Evolutionary conservation across 2,329 filamentous ascomycete species (phyloP), one percentile per base, ranked within the genome.

Genomic region (Epichloe gansuensis): DNA sequence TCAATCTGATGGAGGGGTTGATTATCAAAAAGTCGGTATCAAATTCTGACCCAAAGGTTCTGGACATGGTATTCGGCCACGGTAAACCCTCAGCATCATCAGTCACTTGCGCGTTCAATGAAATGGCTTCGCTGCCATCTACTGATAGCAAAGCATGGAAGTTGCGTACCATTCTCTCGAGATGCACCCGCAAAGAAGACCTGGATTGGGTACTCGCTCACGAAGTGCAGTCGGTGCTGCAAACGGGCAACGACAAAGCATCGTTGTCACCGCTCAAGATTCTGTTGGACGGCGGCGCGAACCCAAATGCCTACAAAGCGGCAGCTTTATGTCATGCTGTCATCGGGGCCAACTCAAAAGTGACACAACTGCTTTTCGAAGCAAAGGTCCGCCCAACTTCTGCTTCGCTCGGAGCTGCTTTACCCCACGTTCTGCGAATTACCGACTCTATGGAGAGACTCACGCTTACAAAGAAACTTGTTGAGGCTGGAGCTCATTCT

Each of bases 371-470:
- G 23, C 60, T 82, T 3, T 69, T 81, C 46, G 61, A 63, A 4
- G 61, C 63, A 35, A 36, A 64, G 56, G 48, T 61, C 53, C 31
- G 59, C 3, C 74, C 72, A 2, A 72, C 53, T 5, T 63, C 72
- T 0, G 60, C 63, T 3, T 74, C 77, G 0, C 60, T 81, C 15
- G 72, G 71, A 1, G 65, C 65, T 3, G 75, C 76, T 4, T 69
- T 81, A 51, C 76, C 76, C 0, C 71, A 75, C 51, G 74, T 75
- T 0, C 64, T 81, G 8, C 73, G 72, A 11, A 73, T 81, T 13
- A 50, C 63, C 0, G 75, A 80, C 53, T 63, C 69, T 0, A 75
- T 73, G 71, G 71, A 76, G 55, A 73, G 78, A 1, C 61, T 78
- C 1, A 66, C 69, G 0, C 74, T 78, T 49, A 72, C 75, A 0